Percentiles rank a stretch among this genome's conserved stretches.
These are phyloP conservation scores for Penicillium concentricum DNA, from an alignment of 2,329 filamentous ascomycete species.

Conservation along the genomic window DNA sequence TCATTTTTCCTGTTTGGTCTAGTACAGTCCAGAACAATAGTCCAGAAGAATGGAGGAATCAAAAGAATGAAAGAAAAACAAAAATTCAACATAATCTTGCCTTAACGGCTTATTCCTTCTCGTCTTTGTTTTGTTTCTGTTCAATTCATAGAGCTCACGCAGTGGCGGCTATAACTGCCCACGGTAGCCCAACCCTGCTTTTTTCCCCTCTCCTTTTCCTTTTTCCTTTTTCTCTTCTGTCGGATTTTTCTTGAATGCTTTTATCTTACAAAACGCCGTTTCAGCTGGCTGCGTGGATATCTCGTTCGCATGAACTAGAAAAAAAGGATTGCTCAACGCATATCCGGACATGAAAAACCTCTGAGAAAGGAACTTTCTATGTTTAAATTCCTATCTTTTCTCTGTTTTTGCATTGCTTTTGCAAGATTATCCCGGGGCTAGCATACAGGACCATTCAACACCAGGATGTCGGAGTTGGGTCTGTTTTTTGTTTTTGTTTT, in stretches of 20 bases:
- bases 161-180: neutral
- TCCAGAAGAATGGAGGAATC: conserved; percentile 8
- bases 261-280: neutral
- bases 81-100: conserved; percentile 27
- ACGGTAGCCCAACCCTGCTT: neutral
- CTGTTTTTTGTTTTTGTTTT: neutral
- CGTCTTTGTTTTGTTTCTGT: conserved; percentile 4
- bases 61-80: conserved; percentile 14
- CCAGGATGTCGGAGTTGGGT: conserved; percentile 24
- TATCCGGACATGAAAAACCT: neutral
- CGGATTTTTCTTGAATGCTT: neutral
- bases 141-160: conserved; percentile 15
- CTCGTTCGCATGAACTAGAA: neutral
- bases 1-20: conserved; percentile 11
- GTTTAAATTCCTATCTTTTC: neutral
- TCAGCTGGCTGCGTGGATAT: neutral
- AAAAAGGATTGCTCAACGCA: neutral
- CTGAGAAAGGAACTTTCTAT: neutral
- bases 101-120: conserved; percentile 1
- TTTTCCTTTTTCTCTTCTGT: neutral
- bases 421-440: neutral
- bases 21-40: conserved; percentile 9
- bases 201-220: neutral
- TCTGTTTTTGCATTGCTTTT: neutral
- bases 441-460: conserved; percentile 11